phyloP scores from a whole-genome alignment of 2,329 filamentous ascomycete genomes.

The Colletotrichum scovillei region DNA sequence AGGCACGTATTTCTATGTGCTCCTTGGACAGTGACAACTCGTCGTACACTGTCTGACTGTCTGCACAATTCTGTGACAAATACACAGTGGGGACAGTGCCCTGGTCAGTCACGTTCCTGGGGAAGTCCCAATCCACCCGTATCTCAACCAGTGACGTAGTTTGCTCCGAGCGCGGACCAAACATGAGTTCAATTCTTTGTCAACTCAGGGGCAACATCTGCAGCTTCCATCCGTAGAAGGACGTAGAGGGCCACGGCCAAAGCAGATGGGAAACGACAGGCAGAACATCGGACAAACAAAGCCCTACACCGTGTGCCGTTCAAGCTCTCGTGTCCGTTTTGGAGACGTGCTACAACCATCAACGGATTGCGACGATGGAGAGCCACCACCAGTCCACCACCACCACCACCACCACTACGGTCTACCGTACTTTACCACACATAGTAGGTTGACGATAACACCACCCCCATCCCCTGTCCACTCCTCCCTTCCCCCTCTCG shows the following conservation, averaged over 20 bases:
- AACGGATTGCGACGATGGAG: conserved; percentile 21
- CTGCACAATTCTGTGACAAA: not conserved
- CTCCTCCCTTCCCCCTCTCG: not conserved
- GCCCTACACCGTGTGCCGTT: not conserved
- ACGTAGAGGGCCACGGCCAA: not conserved
- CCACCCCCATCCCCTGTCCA: not conserved
- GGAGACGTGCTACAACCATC: conserved; percentile 15
- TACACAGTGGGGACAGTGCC: conserved; percentile 25
- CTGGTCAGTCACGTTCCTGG: conserved; percentile 16
- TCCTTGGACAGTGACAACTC: not conserved
- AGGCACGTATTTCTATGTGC: not conserved
- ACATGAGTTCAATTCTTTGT: conserved; percentile 10
- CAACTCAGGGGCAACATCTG: conserved; percentile 3
- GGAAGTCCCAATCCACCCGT: conserved; percentile 26
- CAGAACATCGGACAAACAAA: conserved; percentile 5
- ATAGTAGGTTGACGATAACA: not conserved
- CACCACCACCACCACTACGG: not conserved
- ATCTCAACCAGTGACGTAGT: conserved; percentile 26
- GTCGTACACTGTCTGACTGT: not conserved
- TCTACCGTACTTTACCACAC: not conserved
- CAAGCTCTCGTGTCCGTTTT: conserved; percentile 4
- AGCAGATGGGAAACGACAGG: conserved; percentile 1
- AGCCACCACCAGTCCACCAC: conserved; percentile 5
- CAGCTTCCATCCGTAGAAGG: not conserved
- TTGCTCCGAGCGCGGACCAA: conserved; percentile 7